A percentile compares a stretch with the other conserved stretches of the same genome.
These are phyloP conservation scores for Cladosporium velox DNA, from an alignment of 2,329 filamentous ascomycete species.

Conservation along the genomic window DNA sequence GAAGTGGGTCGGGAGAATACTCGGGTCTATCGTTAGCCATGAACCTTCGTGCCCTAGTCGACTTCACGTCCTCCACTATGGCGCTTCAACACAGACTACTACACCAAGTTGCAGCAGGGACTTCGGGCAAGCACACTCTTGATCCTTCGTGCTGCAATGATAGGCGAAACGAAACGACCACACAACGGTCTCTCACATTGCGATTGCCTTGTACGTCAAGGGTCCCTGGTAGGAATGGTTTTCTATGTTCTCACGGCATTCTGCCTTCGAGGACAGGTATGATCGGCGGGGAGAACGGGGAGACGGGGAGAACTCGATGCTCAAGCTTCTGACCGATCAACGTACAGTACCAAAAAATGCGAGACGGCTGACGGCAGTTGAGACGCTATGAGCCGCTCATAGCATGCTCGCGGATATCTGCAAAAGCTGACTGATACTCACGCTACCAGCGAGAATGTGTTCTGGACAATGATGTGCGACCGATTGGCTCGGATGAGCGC, in stretches of 20 bases:
- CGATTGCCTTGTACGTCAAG: not conserved
- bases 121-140: not conserved
- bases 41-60: constrained; percentile 8
- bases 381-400: not conserved
- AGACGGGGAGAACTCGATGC: not conserved
- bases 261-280: not conserved
- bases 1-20: not conserved
- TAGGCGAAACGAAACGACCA: not conserved
- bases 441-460: not conserved
- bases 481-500: not conserved
- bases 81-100: not conserved
- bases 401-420: not conserved
- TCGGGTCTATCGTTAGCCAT: not conserved
- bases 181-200: not conserved
- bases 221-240: not conserved
- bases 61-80: constrained; percentile 8
- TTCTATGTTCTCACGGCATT: not conserved
- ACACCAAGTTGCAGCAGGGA: not conserved
- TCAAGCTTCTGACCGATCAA: not conserved
- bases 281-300: not conserved
- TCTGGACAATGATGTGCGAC: not conserved
- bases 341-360: not conserved
- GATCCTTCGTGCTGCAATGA: not conserved
- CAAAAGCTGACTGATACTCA: not conserved
- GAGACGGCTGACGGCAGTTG: not conserved